phyloP scores from a whole-genome alignment of 768 basidiomycete genomes.

The Auricularia sp. region DNA sequence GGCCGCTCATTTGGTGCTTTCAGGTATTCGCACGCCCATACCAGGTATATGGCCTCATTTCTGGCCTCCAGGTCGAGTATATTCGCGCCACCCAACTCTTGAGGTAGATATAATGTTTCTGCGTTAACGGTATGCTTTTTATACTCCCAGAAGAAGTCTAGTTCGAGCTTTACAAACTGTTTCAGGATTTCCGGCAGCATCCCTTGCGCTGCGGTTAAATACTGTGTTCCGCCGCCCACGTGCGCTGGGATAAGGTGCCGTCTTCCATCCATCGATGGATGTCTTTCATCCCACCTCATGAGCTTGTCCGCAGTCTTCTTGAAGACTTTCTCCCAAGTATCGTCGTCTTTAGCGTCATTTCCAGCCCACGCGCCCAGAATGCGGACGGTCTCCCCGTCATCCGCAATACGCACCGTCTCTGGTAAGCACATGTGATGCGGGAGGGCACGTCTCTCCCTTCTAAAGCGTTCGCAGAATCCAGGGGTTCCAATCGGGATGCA shows the following conservation, averaged over 20 bases:
- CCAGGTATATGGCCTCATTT: neutral
- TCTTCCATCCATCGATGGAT: neutral
- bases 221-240: neutral
- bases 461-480: constrained; percentile 9
- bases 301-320: too few relatives aligned
- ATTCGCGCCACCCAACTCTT: neutral
- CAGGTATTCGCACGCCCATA: neutral
- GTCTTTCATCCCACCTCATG: too few relatives aligned
- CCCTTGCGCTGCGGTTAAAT: neutral
- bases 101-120: neutral
- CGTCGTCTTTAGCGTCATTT: neutral
- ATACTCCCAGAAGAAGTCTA: neutral
- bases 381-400: constrained; percentile 9
- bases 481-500: constrained; percentile 24
- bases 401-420: too few relatives aligned
- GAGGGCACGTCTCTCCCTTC: neutral
- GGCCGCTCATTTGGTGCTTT: neutral
- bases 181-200: neutral
- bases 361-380: constrained; percentile 22
- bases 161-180: neutral
- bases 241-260: neutral
- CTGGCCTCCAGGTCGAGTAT: neutral
- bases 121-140: neutral
- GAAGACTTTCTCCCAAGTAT: constrained; percentile 3
- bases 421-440: neutral